These are phyloP conservation scores for Pythium periplocum DNA, from an alignment of 352 stramenopile genomes.

Conservation along the genomic window DNA sequence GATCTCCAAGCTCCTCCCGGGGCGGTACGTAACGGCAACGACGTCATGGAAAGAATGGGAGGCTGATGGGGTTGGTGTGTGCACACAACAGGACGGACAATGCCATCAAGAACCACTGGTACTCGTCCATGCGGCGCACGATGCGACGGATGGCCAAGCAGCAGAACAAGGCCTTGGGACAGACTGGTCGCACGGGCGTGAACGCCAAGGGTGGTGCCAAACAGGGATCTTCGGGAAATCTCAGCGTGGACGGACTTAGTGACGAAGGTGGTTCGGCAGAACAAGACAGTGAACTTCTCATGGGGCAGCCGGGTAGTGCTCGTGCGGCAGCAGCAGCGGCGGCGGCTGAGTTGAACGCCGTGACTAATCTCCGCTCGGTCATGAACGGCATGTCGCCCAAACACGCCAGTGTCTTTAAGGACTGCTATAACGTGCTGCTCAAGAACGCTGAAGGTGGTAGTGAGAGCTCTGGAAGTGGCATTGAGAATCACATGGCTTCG, in stretches of 20 bases:
- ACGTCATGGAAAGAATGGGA: no score
- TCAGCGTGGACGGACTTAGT: no score
- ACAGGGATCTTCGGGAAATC: no score
- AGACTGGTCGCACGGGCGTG: conserved; percentile 4
- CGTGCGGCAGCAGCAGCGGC: not conserved
- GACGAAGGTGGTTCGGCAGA: no score
- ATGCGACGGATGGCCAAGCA: conserved; percentile 88
- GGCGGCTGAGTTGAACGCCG: conserved; percentile 24
- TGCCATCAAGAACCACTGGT: conserved; percentile 90
- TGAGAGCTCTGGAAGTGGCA: not conserved
- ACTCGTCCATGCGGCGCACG: conserved; percentile 88
- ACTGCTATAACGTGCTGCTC: conserved; percentile 69
- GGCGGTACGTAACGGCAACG: conserved; percentile 35
- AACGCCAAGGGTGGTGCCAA: no score
- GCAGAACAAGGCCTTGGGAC: conserved; percentile 64
- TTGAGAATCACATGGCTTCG: not conserved
- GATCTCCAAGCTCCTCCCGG: conserved; percentile 96
- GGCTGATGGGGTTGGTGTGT: not conserved
- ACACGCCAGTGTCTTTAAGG: conserved; percentile 61
- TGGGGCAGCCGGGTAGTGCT: no score
- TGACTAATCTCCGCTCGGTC: conserved; percentile 17
- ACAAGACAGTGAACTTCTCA: no score
- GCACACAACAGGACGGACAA: conserved; percentile 62
- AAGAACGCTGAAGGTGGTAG: conserved; percentile 41
- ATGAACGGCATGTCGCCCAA: conserved; percentile 51